Conservation (phyloP, 805 yeast genomes). For the Schwanniomyces polymorphus region DNA sequence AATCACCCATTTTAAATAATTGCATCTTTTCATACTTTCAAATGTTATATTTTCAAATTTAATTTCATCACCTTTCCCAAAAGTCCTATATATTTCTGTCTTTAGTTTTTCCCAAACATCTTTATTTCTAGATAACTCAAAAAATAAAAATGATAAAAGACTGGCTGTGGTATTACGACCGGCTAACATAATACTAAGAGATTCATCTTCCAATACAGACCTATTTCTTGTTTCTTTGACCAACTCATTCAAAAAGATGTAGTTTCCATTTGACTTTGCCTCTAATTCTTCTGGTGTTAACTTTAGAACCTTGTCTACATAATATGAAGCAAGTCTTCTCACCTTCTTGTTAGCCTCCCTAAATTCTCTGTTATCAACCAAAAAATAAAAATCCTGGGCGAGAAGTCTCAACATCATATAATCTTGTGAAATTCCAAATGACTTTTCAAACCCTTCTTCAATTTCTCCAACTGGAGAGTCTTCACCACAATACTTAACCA, state of each 20-base stretch:
- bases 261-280: conserved; percentile 33
- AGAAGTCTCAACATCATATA: conserved; percentile 37
- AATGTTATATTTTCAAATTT: conserved; percentile 41
- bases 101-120: conserved; percentile 37
- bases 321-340: conserved; percentile 39
- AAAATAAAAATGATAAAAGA: conserved; percentile 43
- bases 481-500: neutral
- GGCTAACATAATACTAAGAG: conserved; percentile 51
- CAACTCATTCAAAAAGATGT: conserved; percentile 49
- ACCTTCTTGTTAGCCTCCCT: conserved; percentile 26
- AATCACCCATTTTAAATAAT: conserved; percentile 33
- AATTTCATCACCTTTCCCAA: conserved; percentile 32
- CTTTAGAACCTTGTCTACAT: conserved; percentile 37
- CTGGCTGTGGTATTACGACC: conserved; percentile 60
- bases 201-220: conserved; percentile 48
- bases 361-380: conserved; percentile 26
- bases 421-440: conserved; percentile 33
- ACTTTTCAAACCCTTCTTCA: conserved; percentile 34
- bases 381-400: conserved; percentile 26
- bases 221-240: conserved; percentile 50
- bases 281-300: conserved; percentile 29
- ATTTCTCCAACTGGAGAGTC: conserved; percentile 22
- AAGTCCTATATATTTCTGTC: conserved; percentile 28
- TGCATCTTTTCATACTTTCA: conserved; percentile 49
- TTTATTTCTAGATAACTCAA: conserved; percentile 46